phyloP scores from a whole-genome alignment of 2,329 filamentous ascomycete genomes.

The Triangularia verruculosa region DNA sequence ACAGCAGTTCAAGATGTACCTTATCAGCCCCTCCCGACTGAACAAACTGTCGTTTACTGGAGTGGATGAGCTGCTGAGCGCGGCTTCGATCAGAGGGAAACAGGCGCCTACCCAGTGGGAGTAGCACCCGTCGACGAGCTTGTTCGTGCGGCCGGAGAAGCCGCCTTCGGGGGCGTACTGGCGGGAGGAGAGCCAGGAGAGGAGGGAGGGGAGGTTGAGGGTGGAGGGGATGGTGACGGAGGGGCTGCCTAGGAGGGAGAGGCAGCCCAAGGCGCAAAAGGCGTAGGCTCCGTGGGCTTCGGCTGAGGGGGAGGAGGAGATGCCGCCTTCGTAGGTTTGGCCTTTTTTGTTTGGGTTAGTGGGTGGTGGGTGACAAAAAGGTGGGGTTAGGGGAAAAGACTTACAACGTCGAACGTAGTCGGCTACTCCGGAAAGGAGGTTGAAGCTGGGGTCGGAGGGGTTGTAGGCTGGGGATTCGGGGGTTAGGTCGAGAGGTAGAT shows the following conservation, averaged over 20 bases:
- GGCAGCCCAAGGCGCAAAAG: conserved; percentile 86
- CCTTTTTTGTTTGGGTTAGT: conserved; percentile 43
- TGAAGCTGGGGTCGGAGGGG: conserved; percentile 55
- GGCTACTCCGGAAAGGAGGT: conserved; percentile 68
- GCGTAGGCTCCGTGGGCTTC: conserved; percentile 97
- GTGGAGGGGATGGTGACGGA: conserved; percentile 68
- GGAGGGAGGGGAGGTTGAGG: conserved; percentile 72
- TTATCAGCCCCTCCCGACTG: conserved; percentile 77
- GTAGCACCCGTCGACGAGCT: conserved; percentile 97
- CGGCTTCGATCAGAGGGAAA: conserved; percentile 86
- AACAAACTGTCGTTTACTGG: conserved; percentile 55
- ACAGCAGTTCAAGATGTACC: conserved; percentile 88
- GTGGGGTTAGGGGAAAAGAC: conserved; percentile 33
- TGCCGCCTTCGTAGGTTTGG: conserved; percentile 93
- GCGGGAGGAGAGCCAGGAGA: conserved; percentile 84
- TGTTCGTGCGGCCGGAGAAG: conserved; percentile 92
- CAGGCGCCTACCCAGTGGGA: conserved; percentile 96
- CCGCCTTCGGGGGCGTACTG: conserved; percentile 91
- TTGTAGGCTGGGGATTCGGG: conserved; percentile 64
- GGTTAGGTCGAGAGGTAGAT: conserved; percentile 77
- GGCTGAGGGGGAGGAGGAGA: conserved; percentile 77
- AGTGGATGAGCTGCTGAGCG: conserved; percentile 48
- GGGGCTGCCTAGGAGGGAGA: conserved; percentile 81
- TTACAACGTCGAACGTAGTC: conserved; percentile 79
- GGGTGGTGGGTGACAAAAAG: not conserved